Base-by-base conservation (phyloP, 176 grass and related monocot species). In the Oryza glumipatula region DNA sequence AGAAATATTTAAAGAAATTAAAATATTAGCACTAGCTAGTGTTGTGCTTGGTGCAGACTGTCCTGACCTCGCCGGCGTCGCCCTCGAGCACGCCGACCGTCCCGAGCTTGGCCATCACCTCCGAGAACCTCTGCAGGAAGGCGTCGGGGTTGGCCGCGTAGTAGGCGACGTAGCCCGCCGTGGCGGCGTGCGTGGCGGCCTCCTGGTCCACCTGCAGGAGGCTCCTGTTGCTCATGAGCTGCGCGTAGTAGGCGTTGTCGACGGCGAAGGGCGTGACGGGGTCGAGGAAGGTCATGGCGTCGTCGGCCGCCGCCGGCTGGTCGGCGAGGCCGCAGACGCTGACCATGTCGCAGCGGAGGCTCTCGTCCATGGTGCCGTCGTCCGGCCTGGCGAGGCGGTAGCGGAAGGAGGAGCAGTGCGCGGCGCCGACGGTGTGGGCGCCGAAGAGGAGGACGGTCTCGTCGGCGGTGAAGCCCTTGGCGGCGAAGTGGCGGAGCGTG, bases 371-470 rank as follows among this genome's bases (percentile, higher is more conserved):
- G 68, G 79, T 21, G 7, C 78, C 79, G 67, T 28, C 28, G 24
- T 86, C 80, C 1, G 63, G 81, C 2, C 67, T 11, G 23, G 47
- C 61, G 54, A 94, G 89, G 39, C 89, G 89, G 76, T 87, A 60
- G 16, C 87, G 83, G 38, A 94, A 85, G 17, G 83, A 68, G 21
- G 60, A 24, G 85, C 90, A 92, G 86, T 88, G 90, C 9, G 85
- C 72, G 0, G 1, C 88, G 67, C 87, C 92, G 46, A 92, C 78
- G 17, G 89, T 92, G 74, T 94, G 92, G n/a, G 22, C 71, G 28
- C 92, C 38, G 48, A 89, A 47, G 83, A 94, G 92, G 58, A 89
- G 33, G 23, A 94, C 84, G 14, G 84, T 74, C 81, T 92, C 90
- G 39, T 92, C 88, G 6, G 63, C 63, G 3, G 81, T 28, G 71